A percentile compares a stretch with the other conserved stretches of the same genome.
Conservation (phyloP, 495 filamentous ascomycete genomes). For the Pseudevernia furfuracea region DNA sequence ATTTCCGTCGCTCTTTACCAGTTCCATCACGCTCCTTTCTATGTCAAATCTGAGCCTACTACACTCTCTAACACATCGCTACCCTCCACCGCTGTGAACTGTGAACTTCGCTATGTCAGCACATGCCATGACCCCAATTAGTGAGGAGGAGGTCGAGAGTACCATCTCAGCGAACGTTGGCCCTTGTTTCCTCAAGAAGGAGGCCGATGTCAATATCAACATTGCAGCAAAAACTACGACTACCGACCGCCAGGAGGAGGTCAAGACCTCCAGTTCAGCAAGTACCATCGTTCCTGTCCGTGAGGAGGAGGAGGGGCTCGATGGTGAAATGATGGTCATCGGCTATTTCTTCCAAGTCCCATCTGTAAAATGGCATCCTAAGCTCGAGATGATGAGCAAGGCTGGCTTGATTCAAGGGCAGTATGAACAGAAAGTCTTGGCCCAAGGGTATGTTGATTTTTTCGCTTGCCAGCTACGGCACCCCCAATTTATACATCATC, state of each 20-base stretch:
- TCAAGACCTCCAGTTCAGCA: neutral
- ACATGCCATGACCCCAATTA: neutral
- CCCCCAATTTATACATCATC: constrained; percentile 4
- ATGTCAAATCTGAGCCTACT: neutral
- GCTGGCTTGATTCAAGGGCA: constrained; percentile 20
- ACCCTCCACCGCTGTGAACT: neutral
- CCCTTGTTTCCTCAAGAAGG: neutral
- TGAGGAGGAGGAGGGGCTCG: constrained; percentile 16
- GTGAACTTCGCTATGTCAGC: neutral
- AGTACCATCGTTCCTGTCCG: constrained; percentile 4
- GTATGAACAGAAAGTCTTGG: constrained; percentile 19
- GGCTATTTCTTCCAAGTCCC: constrained; percentile 16
- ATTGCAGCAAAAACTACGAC: neutral
- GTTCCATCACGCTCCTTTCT: neutral
- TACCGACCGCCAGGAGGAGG: neutral
- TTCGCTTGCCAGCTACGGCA: neutral
- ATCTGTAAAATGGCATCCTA: constrained; percentile 17
- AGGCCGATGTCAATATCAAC: neutral
- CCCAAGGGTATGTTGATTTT: constrained; percentile 9
- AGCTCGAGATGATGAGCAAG: constrained; percentile 19
- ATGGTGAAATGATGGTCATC: constrained; percentile 1
- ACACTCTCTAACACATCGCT: neutral
- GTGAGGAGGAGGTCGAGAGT: neutral
- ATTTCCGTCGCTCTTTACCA: neutral
- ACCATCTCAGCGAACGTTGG: neutral